Conservation (phyloP, 306 rosid genomes). For the Quercus agrifolia region DNA sequence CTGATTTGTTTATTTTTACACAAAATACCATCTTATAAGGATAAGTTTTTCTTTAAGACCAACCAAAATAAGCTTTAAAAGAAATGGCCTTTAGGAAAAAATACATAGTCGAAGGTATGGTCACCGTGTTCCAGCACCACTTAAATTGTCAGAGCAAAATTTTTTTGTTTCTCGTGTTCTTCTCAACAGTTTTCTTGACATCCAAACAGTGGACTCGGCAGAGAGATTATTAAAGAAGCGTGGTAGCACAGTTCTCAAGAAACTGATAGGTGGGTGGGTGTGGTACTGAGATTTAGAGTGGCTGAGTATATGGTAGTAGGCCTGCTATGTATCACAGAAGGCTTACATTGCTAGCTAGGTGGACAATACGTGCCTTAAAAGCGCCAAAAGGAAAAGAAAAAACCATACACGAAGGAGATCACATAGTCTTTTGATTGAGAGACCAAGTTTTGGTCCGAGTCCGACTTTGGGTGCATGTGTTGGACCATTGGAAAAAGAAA, state of each 20-base stretch:
- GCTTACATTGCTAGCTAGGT: not conserved
- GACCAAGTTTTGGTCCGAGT: constrained; percentile 1
- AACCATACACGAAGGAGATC: constrained; percentile 9
- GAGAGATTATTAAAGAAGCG: not conserved
- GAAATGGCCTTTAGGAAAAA: too few relatives aligned
- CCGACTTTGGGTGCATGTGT: not conserved
- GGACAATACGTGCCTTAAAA: constrained; percentile 20
- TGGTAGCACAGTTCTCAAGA: not conserved
- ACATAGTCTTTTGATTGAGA: not conserved
- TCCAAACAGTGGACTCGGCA: not conserved
- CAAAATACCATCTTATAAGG: too few relatives aligned
- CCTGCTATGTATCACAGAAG: not conserved
- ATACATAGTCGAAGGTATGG: too few relatives aligned
- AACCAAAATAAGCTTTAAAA: too few relatives aligned
- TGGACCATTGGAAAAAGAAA: not conserved
- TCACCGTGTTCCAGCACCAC: too few relatives aligned
- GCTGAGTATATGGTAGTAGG: not conserved
- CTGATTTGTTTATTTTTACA: too few relatives aligned
- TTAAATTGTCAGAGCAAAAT: too few relatives aligned
- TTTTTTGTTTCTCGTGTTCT: not conserved
- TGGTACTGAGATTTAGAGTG: not conserved
- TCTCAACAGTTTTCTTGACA: constrained; percentile 3
- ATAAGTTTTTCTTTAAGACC: too few relatives aligned
- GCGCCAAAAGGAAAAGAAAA: not conserved
- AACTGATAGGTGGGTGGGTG: not conserved